Conservation (phyloP, 352 stramenopile genomes). For the Peronospora farinosa region DNA sequence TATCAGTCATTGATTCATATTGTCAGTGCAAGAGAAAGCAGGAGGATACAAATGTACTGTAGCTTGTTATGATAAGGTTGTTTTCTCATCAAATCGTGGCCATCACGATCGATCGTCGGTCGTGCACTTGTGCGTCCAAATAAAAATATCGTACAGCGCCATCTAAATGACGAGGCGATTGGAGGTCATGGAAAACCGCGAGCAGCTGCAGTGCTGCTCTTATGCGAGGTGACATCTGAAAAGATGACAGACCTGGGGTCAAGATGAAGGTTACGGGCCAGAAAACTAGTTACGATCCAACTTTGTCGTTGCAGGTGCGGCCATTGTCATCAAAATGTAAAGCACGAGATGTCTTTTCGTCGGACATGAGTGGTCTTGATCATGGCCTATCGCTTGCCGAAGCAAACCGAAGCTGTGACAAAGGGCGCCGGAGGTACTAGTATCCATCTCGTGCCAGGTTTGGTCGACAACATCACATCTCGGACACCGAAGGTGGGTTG, state of each 20-base stretch:
- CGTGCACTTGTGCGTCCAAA: slow-evolving; percentile 16
- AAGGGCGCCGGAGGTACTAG: too few species aligned
- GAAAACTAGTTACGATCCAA: not conserved
- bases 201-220: slow-evolving; percentile 8
- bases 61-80: slow-evolving; percentile 4
- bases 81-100: slow-evolving; percentile 10
- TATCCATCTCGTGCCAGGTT: not conserved
- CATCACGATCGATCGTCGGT: slow-evolving; percentile 3
- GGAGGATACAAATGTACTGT: slow-evolving; percentile 7
- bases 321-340: not conserved
- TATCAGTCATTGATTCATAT: not conserved
- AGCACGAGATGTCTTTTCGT: not conserved
- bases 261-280: not conserved
- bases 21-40: slow-evolving; percentile 10
- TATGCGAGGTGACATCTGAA: slow-evolving; percentile 4
- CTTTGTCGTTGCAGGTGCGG: not conserved
- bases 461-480: not conserved
- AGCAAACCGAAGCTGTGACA: too few species aligned
- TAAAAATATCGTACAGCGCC: slow-evolving; percentile 5
- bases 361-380: too few species aligned
- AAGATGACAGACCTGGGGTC: not conserved
- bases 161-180: slow-evolving; percentile 1
- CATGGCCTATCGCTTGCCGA: too few species aligned
- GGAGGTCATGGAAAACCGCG: slow-evolving; percentile 1
- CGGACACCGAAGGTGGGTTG: not conserved